A percentile compares a stretch with the other conserved stretches of the same genome.
Evolutionary conservation across 2,329 filamentous ascomycete species (phyloP).

Genomic region (Colletotrichum spaethianum): DNA sequence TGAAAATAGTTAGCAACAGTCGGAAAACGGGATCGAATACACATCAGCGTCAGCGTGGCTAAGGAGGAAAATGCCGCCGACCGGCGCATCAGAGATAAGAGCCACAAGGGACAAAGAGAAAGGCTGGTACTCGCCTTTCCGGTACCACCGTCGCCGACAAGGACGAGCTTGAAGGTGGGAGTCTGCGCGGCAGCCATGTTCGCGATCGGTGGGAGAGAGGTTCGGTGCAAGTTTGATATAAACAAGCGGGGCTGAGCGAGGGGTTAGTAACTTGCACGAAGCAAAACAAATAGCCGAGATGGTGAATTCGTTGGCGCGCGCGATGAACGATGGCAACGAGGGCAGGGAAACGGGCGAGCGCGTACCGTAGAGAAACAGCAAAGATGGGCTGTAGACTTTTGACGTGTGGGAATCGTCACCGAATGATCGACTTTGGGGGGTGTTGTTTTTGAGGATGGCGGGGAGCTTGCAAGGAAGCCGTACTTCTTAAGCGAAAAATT

Average conservation of each 20-base stretch:
- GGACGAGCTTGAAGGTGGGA: conserved; percentile 99
- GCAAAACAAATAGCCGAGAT: conserved; percentile 3
- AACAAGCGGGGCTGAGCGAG: conserved; percentile 59
- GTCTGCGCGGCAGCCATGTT: conserved; percentile 77
- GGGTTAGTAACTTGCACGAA: conserved; percentile 39
- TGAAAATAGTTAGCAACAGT: conserved; percentile 43
- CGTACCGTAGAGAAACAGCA: conserved; percentile 24
- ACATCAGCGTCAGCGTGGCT: background rate
- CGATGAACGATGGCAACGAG: conserved; percentile 35
- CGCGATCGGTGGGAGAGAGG: conserved; percentile 45
- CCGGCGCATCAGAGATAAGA: background rate
- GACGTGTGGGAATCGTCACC: conserved; percentile 53
- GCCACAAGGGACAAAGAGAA: background rate
- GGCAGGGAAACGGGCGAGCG: background rate
- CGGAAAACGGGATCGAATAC: background rate
- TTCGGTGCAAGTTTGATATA: conserved; percentile 55
- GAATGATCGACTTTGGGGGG: conserved; percentile 54
- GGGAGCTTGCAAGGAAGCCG: conserved; percentile 55
- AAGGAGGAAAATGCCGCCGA: background rate
- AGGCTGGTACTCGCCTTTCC: conserved; percentile 80
- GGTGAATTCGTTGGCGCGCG: conserved; percentile 30
- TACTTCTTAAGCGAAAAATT: conserved; percentile 58
- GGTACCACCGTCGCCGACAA: conserved; percentile 99
- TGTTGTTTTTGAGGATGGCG: conserved; percentile 58
- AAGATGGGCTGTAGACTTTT: conserved; percentile 39